A percentile compares a stretch with the other conserved stretches of the same genome.
Evolutionary conservation across 495 filamentous ascomycete genomes (phyloP).

Genomic region (Neurospora sp.): DNA sequence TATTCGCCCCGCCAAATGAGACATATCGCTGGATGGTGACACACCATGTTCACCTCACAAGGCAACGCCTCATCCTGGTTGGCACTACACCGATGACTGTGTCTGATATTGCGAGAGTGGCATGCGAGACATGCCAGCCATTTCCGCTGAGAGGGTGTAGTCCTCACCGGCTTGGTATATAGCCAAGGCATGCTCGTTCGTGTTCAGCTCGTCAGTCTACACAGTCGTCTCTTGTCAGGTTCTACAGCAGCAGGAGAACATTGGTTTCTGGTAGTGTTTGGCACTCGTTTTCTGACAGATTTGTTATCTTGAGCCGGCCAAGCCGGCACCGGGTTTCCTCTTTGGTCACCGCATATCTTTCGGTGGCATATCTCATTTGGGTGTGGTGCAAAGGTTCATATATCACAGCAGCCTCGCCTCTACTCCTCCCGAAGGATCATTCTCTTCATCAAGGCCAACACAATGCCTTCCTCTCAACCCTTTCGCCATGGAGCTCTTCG

Average conservation of each 20-base stretch:
- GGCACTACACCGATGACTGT: constrained; percentile 15
- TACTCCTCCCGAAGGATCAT: not conserved
- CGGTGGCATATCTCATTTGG: not conserved
- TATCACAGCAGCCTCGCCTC: not conserved
- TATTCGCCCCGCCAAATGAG: constrained; percentile 13
- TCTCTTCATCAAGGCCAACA: not conserved
- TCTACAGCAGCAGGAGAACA: constrained; percentile 7
- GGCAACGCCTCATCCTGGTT: constrained; percentile 9
- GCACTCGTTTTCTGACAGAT: constrained; percentile 14
- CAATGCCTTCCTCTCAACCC: not conserved
- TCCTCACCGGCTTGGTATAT: not conserved
- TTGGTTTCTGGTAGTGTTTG: not conserved
- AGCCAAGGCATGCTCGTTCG: not conserved
- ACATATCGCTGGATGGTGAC: constrained; percentile 11
- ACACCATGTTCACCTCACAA: constrained; percentile 14
- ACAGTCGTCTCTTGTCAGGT: constrained; percentile 7
- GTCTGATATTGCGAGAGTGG: not conserved
- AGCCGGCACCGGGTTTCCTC: constrained; percentile 16
- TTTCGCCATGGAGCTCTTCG: not conserved
- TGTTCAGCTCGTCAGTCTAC: constrained; percentile 3
- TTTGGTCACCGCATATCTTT: not conserved
- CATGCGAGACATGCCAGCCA: constrained; percentile 5
- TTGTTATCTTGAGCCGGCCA: constrained; percentile 21
- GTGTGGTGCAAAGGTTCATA: not conserved
- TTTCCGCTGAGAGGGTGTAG: constrained; percentile 1